A percentile compares a stretch with the other conserved stretches of the same genome.
Conservation (phyloP, 2,329 filamentous ascomycete genomes). For the Fusarium longipes region DNA sequence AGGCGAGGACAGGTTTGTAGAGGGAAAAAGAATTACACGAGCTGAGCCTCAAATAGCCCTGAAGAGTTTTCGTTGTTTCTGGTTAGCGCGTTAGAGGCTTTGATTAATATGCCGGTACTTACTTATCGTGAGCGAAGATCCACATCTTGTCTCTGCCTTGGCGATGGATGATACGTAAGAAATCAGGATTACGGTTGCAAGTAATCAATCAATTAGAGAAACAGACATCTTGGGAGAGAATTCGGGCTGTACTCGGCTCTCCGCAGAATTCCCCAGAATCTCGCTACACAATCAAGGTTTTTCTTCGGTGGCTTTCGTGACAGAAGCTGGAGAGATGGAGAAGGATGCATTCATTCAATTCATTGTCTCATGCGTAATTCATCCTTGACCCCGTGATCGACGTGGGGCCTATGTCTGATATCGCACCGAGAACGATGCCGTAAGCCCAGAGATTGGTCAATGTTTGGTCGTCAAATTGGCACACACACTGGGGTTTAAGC, state of each 20-base stretch:
- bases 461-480: background rate
- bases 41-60: background rate
- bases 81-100: slow-evolving; percentile 4
- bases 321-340: slow-evolving; percentile 4
- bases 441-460: slow-evolving; percentile 20
- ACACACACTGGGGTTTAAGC: slow-evolving; percentile 40
- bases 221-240: background rate
- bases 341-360: background rate
- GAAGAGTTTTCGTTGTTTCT: background rate
- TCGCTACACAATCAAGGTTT: slow-evolving; percentile 32
- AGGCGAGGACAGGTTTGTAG: slow-evolving; percentile 4
- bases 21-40: background rate
- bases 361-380: slow-evolving; percentile 7
- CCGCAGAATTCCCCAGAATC: slow-evolving; percentile 24
- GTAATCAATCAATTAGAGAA: too few species aligned
- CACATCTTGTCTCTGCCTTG: slow-evolving; percentile 16
- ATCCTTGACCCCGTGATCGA: slow-evolving; percentile 23
- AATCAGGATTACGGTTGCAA: too few species aligned
- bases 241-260: slow-evolving; percentile 1
- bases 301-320: background rate
- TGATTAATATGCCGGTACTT: slow-evolving; percentile 19
- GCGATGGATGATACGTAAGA: slow-evolving; percentile 21
- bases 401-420: slow-evolving; percentile 21
- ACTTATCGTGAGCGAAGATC: slow-evolving; percentile 12
- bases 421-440: slow-evolving; percentile 43